A percentile compares a stretch with the other conserved stretches of the same genome.
phyloP scores from a whole-genome alignment of 2,329 filamentous ascomycete genomes.

The Colletotrichum euphorbiae region DNA sequence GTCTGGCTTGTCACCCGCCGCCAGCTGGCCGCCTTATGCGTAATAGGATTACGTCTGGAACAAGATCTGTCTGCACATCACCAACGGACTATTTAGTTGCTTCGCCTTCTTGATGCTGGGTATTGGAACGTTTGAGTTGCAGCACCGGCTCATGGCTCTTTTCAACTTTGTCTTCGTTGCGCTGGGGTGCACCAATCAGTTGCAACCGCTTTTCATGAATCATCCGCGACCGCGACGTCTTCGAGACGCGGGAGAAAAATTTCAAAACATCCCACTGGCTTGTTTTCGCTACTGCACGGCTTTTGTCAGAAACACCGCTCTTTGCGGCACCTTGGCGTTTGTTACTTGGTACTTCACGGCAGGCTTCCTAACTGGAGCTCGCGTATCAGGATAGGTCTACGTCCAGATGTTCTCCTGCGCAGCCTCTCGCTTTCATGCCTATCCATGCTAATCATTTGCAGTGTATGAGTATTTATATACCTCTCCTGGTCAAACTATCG shows the following conservation, averaged over 20 bases:
- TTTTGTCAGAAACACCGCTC: constrained; percentile 59
- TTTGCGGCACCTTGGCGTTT: constrained; percentile 59
- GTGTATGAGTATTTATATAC: constrained; percentile 57
- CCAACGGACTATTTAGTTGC: constrained; percentile 43
- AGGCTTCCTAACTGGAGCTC: constrained; percentile 49
- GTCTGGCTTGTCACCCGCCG: constrained; percentile 33
- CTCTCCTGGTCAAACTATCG: constrained; percentile 56
- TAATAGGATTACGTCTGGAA: constrained; percentile 56
- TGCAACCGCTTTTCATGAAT: constrained; percentile 63
- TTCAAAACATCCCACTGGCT: constrained; percentile 63
- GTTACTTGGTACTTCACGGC: constrained; percentile 57
- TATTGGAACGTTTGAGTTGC: constrained; percentile 54
- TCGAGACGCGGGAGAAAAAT: constrained; percentile 62
- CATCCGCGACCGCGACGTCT: constrained; percentile 61
- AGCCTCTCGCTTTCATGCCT: constrained; percentile 49
- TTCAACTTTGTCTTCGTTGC: constrained; percentile 67
- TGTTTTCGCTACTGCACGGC: constrained; percentile 58
- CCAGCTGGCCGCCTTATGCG: constrained; percentile 28
- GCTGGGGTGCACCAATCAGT: constrained; percentile 59
- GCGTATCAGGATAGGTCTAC: constrained; percentile 40
- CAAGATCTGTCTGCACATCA: constrained; percentile 55
- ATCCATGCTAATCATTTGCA: constrained; percentile 39
- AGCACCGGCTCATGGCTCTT: constrained; percentile 57
- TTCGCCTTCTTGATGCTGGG: constrained; percentile 63
- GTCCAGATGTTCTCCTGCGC: no score